Percentiles rank a stretch among this genome's conserved stretches.
Conservation (phyloP, 208 protist genomes). For the Leishmania tropica region DNA sequence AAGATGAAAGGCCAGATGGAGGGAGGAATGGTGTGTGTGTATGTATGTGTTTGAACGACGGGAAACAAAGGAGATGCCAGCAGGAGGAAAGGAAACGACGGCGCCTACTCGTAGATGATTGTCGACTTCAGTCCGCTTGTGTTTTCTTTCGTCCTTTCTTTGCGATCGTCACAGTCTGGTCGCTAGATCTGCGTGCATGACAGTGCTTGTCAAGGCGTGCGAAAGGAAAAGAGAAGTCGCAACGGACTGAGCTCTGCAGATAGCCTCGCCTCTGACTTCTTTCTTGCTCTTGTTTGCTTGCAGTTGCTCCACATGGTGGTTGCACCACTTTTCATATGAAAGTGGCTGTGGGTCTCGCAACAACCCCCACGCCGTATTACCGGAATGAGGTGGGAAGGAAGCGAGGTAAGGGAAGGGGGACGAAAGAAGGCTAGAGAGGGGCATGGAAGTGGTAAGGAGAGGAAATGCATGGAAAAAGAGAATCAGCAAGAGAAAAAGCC, state of each 20-base stretch:
- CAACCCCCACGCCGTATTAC: not conserved
- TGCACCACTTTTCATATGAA: not conserved
- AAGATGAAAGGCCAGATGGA: not conserved
- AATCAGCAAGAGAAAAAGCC: not conserved
- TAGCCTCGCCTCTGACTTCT: not conserved
- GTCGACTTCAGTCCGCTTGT: not conserved
- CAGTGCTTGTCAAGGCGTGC: not conserved
- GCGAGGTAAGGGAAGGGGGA: not conserved
- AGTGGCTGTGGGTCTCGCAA: not conserved
- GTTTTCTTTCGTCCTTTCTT: not conserved
- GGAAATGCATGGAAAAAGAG: not conserved
- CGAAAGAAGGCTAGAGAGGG: not conserved
- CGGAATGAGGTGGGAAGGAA: not conserved
- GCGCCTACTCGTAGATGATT: not conserved
- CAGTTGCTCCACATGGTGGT: not conserved
- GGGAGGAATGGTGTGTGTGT: not conserved
- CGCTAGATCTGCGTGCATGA: not conserved
- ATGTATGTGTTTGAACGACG: not conserved
- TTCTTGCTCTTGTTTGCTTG: not conserved
- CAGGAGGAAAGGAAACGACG: constrained; percentile 69
- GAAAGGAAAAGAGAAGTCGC: not conserved
- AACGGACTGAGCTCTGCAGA: not conserved
- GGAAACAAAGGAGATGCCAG: not conserved
- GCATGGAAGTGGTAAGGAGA: not conserved
- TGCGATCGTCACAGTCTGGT: not conserved